Base-by-base conservation (phyloP, 164 flowering plant species). In the Macadamia integrifolia region DNA sequence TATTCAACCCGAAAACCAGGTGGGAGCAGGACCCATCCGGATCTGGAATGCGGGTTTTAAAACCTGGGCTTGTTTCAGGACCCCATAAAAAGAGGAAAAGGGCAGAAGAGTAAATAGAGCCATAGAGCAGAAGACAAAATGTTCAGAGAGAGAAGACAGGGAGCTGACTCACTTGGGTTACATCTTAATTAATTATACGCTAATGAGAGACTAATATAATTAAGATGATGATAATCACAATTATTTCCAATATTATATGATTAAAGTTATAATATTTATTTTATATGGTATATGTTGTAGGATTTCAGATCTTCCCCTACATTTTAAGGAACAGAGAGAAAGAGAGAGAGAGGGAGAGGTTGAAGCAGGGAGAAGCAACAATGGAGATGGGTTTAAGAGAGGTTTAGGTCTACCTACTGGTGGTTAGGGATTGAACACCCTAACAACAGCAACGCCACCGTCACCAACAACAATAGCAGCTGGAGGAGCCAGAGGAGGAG, bases 371-470 rank as follows among this genome's bases (percentile, higher is more conserved):
- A 66, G 56, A 67, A 52, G 44, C 69, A 69, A 60, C 61, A 42
- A 60, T 61, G 78, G 70, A n/a, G 55, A 31, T 58, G 73, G 75
- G 88, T 83, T 85, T 79, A 81, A 76, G 83, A 35, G 78, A 79
- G 85, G 81, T 86, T 88, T 84, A 87, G 95, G 90, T 89, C 89
- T 64, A 89, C 92, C 92, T 81, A 86, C 95, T 83, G 95, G 90
- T 89, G 3, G 92, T 87, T 87, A 86, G 75, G 67, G 87, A 83
- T 80, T 81, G 80, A 85, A 79, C 85, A 79, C 80, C 82, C 78
- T 83, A 84, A 87, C 87, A 83, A 82, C 76, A 78, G n/a, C 62
- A 60, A 31, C 62, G 11, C 64, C 69, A 69, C 53, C 61, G 66
- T 64, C 71, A 56, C 57, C 77, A 71, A 48, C 62, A 73, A 59